These are phyloP conservation scores for Fusarium pilosicola DNA, from an alignment of 2,329 filamentous ascomycete species.

Conservation along the genomic window DNA sequence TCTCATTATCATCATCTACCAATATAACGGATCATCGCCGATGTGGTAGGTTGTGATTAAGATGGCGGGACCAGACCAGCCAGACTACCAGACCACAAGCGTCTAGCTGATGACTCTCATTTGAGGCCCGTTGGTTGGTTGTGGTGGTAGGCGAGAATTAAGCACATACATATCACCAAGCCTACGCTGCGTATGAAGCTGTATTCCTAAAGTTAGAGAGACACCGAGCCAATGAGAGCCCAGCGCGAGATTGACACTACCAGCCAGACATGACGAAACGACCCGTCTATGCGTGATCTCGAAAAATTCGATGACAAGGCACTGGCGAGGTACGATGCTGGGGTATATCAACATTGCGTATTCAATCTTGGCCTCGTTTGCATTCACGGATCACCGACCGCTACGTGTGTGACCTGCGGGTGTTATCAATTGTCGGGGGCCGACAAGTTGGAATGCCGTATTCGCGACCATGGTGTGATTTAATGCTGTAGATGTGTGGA, in stretches of 20 bases:
- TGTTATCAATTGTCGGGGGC: constrained; percentile 13
- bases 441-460: constrained; percentile 21
- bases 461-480: constrained; percentile 35
- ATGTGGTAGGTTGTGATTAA: constrained; percentile 6
- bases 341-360: background rate
- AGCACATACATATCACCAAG: constrained; percentile 19
- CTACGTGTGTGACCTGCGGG: constrained; percentile 12
- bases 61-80: background rate
- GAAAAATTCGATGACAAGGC: constrained; percentile 5
- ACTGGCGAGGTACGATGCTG: background rate
- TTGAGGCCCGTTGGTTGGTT: constrained; percentile 19
- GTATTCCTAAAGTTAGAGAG: constrained; percentile 17
- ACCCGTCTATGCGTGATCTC: constrained; percentile 14
- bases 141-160: constrained; percentile 26
- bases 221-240: constrained; percentile 17
- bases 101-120: constrained; percentile 8
- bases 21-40: constrained; percentile 13
- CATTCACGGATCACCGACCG: constrained; percentile 2
- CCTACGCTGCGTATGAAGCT: constrained; percentile 20
- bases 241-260: constrained; percentile 5
- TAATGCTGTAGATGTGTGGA: constrained; percentile 18
- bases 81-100: constrained; percentile 1
- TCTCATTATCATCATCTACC: constrained; percentile 12
- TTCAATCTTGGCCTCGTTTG: constrained; percentile 5
- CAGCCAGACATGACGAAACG: constrained; percentile 22